Conservation (phyloP, 306 rosid species). For the Abrus precatorius region DNA sequence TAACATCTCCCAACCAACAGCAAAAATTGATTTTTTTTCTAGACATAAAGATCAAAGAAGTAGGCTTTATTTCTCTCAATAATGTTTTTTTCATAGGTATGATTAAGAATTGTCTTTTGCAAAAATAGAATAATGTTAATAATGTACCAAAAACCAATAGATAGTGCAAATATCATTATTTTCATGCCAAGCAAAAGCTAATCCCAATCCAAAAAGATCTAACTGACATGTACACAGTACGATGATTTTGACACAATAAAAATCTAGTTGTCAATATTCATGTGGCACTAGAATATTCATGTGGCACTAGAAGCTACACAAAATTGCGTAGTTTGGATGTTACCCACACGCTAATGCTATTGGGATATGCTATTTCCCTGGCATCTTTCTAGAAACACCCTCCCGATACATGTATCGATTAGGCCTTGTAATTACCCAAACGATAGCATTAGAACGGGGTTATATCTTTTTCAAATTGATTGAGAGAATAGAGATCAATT, state of each 20-base stretch:
- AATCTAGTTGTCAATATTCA: not conserved
- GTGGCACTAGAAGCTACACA: not conserved
- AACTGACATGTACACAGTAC: not conserved
- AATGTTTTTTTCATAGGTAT: no score
- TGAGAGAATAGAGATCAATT: not conserved
- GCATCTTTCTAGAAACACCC: not conserved
- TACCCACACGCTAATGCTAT: not conserved
- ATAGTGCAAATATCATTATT: not conserved
- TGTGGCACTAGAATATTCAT: not conserved
- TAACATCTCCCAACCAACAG: no score
- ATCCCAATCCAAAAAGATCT: not conserved
- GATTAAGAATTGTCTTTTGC: not conserved
- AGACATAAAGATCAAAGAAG: no score
- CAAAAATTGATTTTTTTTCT: no score
- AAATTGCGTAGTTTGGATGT: constrained; percentile 18
- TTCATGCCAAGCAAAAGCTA: constrained; percentile 4
- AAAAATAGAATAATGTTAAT: not conserved
- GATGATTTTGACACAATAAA: constrained; percentile 15
- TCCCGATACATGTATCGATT: not conserved
- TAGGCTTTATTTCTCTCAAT: no score
- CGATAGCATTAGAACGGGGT: not conserved
- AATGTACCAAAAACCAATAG: not conserved
- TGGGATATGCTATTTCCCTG: not conserved
- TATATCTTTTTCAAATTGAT: constrained; percentile 32
- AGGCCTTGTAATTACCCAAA: not conserved